Evolutionary conservation across 306 rosid genomes (phyloP).

Genomic region (Casuarina cunninghamiana): DNA sequence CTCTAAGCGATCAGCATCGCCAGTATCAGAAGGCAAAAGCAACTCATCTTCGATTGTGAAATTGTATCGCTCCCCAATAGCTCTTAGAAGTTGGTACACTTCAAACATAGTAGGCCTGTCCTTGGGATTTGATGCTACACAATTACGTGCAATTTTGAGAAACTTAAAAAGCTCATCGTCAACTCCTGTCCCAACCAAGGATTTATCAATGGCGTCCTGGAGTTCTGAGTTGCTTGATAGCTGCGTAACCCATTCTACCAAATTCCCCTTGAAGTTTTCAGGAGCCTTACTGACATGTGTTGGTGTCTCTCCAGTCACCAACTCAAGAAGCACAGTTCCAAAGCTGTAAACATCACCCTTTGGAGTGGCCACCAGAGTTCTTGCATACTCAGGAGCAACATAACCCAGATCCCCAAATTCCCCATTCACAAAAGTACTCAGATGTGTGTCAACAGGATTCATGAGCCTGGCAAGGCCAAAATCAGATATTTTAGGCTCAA

Average conservation of each 20-base stretch:
- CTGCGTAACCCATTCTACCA: slow-evolving; percentile 73
- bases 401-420: slow-evolving; percentile 93
- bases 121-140: slow-evolving; percentile 59
- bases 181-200: slow-evolving; percentile 59
- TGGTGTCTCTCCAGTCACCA: slow-evolving; percentile 85
- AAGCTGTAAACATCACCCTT: slow-evolving; percentile 92
- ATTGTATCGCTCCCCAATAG: slow-evolving; percentile 69
- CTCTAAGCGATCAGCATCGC: slow-evolving; percentile 32
- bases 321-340: slow-evolving; percentile 89
- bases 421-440: slow-evolving; percentile 95
- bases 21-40: slow-evolving; percentile 43
- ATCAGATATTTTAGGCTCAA: slow-evolving; percentile 87
- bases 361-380: slow-evolving; percentile 90
- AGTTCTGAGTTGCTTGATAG: slow-evolving; percentile 52
- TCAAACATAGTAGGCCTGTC: slow-evolving; percentile 98
- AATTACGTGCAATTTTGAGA: slow-evolving; percentile 78
- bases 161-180: slow-evolving; percentile 85
- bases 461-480: slow-evolving; percentile 96
- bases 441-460: slow-evolving; percentile 90
- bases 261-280: slow-evolving; percentile 73
- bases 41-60: slow-evolving; percentile 77
- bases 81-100: slow-evolving; percentile 86
- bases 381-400: slow-evolving; percentile 89
- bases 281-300: slow-evolving; percentile 71
- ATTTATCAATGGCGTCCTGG: slow-evolving; percentile 58